A percentile compares a stretch with the other conserved stretches of the same genome.
These are phyloP conservation scores for Escallonia herrerae DNA, from an alignment of 129 eudicot genomes.

Conservation along the genomic window DNA sequence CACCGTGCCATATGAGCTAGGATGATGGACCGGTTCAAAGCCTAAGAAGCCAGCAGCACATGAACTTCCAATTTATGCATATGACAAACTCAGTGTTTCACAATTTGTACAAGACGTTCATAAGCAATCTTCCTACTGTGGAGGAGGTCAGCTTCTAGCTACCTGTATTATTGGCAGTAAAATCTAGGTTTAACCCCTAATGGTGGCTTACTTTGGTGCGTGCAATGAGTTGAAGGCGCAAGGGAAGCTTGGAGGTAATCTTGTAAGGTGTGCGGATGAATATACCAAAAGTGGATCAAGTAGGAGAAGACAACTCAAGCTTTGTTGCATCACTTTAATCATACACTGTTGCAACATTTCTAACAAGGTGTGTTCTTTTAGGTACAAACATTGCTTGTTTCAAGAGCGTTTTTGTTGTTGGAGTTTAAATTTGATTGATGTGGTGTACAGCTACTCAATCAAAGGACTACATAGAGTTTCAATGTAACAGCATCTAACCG, in stretches of 20 bases:
- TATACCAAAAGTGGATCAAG: constrained; percentile 31
- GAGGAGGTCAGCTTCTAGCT: constrained; percentile 42
- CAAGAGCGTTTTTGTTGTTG: no score
- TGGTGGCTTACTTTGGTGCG: constrained; percentile 35
- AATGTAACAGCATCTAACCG: no score
- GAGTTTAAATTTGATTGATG: no score
- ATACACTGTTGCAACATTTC: background rate
- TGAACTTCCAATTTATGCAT: constrained; percentile 20
- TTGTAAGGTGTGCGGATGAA: constrained; percentile 45
- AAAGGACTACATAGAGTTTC: no score
- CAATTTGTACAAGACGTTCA: constrained; percentile 19
- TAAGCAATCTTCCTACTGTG: constrained; percentile 34
- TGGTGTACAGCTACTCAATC: no score
- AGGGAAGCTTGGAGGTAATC: constrained; percentile 36
- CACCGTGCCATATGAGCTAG: constrained; percentile 10
- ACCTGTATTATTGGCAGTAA: constrained; percentile 27
- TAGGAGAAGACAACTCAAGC: constrained; percentile 41
- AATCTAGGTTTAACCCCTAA: constrained; percentile 42
- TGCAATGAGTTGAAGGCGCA: constrained; percentile 34
- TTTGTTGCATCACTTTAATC: constrained; percentile 4
- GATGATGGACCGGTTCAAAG: constrained; percentile 5
- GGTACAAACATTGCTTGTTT: no score
- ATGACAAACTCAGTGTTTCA: background rate
- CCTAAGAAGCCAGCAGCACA: background rate
- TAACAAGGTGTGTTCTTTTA: no score